Base-by-base conservation (phyloP, 2,329 filamentous ascomycete genomes). In the Ophiocordyceps camponoti-floridani region DNA sequence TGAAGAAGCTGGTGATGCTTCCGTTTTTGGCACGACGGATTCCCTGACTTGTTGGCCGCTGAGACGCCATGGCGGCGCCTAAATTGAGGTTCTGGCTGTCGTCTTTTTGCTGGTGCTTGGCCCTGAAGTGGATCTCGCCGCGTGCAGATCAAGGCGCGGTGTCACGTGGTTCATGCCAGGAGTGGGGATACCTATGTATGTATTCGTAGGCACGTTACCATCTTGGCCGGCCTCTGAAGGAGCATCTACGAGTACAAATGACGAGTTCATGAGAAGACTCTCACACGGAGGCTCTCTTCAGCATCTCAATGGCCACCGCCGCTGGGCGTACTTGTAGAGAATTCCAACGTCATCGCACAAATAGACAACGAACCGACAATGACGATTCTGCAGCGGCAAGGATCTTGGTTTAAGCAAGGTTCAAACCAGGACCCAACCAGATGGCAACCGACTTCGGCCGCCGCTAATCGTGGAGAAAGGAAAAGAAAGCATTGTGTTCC, bases 1-100 rank as follows among this genome's bases (percentile, higher is more conserved):
- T 61, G 50, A 67, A 67, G 50, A 65, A 67, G 51, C 53, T 61
- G 45, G 56, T 51, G 45, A 66, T 65, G 49, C 47, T 58, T 43
- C 51, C 54, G 51, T 60, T 44, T 11, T 18, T 14, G 2, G 41
- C 5, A 16, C 35, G 18, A 40, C 41, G 13, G 10, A 12, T 14
- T 12, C 16, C 28, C 31, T 44, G 47, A 11, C 42, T 61, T 46
- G 51, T 56, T 11, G 28, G 30, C 12, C 46, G 51, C 46, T 56
- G 50, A 14, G 55, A 50, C 49, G 58, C 43, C 49, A 50, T 49
- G 40, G 35, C 35, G n/a, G 10, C n/a, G 35, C 7, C 4, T 6
- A 18, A 16, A 8, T 10, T n/a, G 35, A 16, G n/a, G 2, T 10
- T n/a, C 16, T 5, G 33, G 33, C 12, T 35, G 35, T 38, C 35